A percentile compares a stretch with the other conserved stretches of the same genome.
phyloP scores from a whole-genome alignment of 306 rosid species.

The Echinosophora koreensis region DNA sequence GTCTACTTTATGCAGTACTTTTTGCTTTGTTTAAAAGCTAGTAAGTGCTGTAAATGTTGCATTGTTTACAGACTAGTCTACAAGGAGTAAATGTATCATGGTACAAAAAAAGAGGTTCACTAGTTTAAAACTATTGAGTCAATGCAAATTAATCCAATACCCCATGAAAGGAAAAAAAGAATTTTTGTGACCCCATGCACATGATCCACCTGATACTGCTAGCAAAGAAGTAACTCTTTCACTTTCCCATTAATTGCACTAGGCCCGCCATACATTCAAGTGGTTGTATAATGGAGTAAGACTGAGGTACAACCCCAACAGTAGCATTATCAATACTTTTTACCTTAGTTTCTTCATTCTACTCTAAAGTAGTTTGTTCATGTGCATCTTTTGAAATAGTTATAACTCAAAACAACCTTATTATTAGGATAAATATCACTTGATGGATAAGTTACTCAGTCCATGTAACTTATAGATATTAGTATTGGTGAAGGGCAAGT shows the following conservation, averaged over 20 bases:
- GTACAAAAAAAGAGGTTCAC: constrained; percentile 44
- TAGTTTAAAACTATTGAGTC: not conserved
- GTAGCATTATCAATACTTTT: constrained; percentile 33
- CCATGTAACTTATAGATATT: constrained; percentile 38
- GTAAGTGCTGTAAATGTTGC: constrained; percentile 43
- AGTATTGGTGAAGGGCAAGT: constrained; percentile 18
- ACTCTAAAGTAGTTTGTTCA: constrained; percentile 44
- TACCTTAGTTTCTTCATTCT: constrained; percentile 45
- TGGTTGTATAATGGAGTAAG: constrained; percentile 40
- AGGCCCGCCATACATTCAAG: constrained; percentile 48
- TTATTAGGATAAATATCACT: constrained; percentile 19
- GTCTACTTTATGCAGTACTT: constrained; percentile 51
- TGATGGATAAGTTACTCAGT: constrained; percentile 44
- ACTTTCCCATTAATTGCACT: constrained; percentile 41
- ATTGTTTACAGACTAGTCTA: not conserved
- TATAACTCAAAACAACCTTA: constrained; percentile 41
- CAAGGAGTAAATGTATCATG: constrained; percentile 29
- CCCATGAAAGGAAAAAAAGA: constrained; percentile 32
- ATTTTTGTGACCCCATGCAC: constrained; percentile 40
- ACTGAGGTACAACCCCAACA: constrained; percentile 34
- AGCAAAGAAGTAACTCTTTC: constrained; percentile 38
- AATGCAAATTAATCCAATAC: constrained; percentile 30
- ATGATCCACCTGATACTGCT: constrained; percentile 42
- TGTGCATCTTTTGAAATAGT: constrained; percentile 36
- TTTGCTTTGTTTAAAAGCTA: constrained; percentile 43